Evolutionary conservation across 441 rosid species (phyloP).

Genomic region (Corymbia citriodora): DNA sequence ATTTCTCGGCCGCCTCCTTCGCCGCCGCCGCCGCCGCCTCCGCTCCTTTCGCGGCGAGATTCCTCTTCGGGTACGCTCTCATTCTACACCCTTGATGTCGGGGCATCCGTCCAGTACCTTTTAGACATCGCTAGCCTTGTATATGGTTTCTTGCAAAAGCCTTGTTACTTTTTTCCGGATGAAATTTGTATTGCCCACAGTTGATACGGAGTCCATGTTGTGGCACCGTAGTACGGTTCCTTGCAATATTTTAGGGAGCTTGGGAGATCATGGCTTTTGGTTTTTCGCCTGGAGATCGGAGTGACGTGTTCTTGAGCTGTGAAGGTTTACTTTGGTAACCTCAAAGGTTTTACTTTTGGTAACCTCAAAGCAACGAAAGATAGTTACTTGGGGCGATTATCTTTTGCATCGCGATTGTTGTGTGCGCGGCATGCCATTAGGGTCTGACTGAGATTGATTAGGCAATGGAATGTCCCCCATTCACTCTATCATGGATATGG

Average conservation of each 20-base stretch:
- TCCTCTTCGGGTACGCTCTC: constrained; percentile 60
- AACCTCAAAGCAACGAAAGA: neutral
- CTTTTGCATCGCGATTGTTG: neutral
- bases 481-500: neutral
- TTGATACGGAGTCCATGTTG: neutral
- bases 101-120: neutral
- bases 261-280: neutral
- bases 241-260: neutral
- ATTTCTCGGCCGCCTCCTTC: constrained; percentile 48
- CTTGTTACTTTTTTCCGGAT: neutral
- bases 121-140: neutral
- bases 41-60: constrained; percentile 68
- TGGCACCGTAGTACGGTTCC: neutral
- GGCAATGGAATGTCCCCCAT: neutral
- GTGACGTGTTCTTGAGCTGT: neutral
- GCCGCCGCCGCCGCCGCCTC: constrained; percentile 48
- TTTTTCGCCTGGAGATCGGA: neutral
- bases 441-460: neutral
- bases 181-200: neutral
- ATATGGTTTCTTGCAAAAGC: neutral
- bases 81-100: neutral
- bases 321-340: neutral
- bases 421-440: neutral
- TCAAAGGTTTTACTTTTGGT: neutral
- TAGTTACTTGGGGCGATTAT: neutral